Evolutionary conservation across 2,329 filamentous ascomycete species (phyloP), one percentile per base, ranked within the genome.

Genomic region (Diaporthe velutina): DNA sequence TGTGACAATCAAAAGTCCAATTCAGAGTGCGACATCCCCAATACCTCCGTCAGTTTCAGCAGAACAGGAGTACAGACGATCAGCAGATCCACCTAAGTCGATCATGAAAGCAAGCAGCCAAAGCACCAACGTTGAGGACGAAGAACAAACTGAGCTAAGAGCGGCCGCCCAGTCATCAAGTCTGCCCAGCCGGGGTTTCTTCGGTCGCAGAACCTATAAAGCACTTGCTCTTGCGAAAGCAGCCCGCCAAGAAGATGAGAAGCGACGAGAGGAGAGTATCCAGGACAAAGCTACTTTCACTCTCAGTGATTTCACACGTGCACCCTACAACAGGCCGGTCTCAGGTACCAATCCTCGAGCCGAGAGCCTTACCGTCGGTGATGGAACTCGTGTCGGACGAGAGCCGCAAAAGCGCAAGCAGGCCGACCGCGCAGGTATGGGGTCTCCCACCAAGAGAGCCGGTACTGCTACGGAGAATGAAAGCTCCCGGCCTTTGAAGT

Each of bases 281-380:
- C 45, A 70, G 35, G 61, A 57, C 35, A 28, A 8, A 58, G 55
- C n/a, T 1, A 60, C 22, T 35, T 13, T 50, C 10, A 55, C 45
- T 48, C 73, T 45, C 10, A 67, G 45, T n/a, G 7, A 25, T 6
- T 58, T 71, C 33, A 57, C 58, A 28, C 75, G 73, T 6, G 70
- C 70, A 9, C 70, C 70, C 8, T 75, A 75, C 58, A 76, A 76
- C 9, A 66, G 73, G 33, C 73, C 60, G 15, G 75, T 75, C 25
- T 54, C 57, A 22, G 70, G 73, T 28, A 50, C 6, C 30, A 60
- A 71, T 3, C 50, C 57, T 30, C 25, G n/a, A 15, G 15, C 50
- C 42, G 45, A 67, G 5, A 30, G 12, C 33, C 17, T 9, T 19
- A 10, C n/a, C 6, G 17, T 30, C 15, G 22, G 28, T 19, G 38